phyloP scores from a whole-genome alignment of 257 asterid genomes.

The Voacanga thouarsii region DNA sequence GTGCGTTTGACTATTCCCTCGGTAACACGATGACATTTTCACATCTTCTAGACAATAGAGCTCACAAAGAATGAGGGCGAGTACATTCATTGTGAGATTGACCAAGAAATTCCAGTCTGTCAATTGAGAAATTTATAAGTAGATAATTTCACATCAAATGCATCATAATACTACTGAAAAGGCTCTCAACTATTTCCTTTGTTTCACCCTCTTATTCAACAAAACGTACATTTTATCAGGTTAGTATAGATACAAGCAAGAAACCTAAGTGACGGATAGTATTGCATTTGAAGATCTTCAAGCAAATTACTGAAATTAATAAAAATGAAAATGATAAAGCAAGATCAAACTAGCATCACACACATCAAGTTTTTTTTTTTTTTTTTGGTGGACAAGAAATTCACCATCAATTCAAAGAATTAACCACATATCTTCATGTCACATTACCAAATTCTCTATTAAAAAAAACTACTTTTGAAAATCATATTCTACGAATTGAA shows the following conservation, averaged over 20 bases:
- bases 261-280: not conserved
- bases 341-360: not conserved
- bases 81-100: not conserved
- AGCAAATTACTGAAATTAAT: not conserved
- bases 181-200: not conserved
- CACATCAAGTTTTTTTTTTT: too few species aligned
- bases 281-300: not conserved
- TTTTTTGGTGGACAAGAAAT: too few species aligned
- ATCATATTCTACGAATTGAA: not conserved
- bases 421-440: not conserved
- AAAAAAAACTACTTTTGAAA: not conserved
- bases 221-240: not conserved
- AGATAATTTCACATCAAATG: not conserved
- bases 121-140: not conserved
- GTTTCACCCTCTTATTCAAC: not conserved
- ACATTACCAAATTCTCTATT: not conserved
- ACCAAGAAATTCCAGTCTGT: not conserved
- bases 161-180: not conserved
- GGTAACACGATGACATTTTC: not conserved
- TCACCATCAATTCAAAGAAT: not conserved
- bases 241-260: not conserved
- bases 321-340: not conserved
- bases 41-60: not conserved
- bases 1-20: not conserved
- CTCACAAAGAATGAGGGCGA: not conserved